phyloP scores from a whole-genome alignment of 805 yeast genomes.

The Ogataea thermomethanolica region DNA sequence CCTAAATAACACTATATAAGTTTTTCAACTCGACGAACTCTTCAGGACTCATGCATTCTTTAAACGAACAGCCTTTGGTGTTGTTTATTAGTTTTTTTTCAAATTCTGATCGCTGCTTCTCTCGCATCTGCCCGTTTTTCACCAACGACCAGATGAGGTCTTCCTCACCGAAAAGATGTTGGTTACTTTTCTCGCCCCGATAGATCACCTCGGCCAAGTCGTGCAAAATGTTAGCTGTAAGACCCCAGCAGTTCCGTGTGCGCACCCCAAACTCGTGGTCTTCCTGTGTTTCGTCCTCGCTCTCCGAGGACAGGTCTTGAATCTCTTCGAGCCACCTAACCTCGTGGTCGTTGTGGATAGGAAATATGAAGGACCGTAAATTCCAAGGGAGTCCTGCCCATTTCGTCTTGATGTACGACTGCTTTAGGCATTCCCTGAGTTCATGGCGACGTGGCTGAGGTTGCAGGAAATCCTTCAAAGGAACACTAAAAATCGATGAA shows the following conservation, averaged over 20 bases:
- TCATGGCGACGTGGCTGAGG: conserved; percentile 30
- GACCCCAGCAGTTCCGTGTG: conserved; percentile 76
- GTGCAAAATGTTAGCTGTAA: conserved; percentile 75
- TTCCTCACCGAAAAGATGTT: conserved; percentile 53
- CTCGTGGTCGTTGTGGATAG: conserved; percentile 52
- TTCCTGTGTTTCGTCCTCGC: conserved; percentile 39
- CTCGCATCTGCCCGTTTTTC: conserved; percentile 50
- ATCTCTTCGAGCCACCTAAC: conserved; percentile 61
- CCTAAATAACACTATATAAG: conserved; percentile 34
- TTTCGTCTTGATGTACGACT: conserved; percentile 36
- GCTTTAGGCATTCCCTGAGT: conserved; percentile 34
- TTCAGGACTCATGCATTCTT: conserved; percentile 41
- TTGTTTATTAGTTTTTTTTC: conserved; percentile 51
- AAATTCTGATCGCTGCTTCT: conserved; percentile 45
- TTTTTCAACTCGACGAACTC: conserved; percentile 42
- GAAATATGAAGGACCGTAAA: conserved; percentile 58
- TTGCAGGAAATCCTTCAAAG: conserved; percentile 55
- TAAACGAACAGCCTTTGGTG: conserved; percentile 40
- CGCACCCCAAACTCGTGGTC: conserved; percentile 39
- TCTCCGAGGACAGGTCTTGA: conserved; percentile 57
- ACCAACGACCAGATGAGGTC: conserved; percentile 54
- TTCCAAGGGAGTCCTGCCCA: conserved; percentile 79
- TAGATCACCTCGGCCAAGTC: conserved; percentile 61
- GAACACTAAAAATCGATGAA: conserved; percentile 65
- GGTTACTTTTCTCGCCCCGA: conserved; percentile 33